Evolutionary conservation across 345 rosid genomes (phyloP).

Genomic region (Alliaria petiolata): DNA sequence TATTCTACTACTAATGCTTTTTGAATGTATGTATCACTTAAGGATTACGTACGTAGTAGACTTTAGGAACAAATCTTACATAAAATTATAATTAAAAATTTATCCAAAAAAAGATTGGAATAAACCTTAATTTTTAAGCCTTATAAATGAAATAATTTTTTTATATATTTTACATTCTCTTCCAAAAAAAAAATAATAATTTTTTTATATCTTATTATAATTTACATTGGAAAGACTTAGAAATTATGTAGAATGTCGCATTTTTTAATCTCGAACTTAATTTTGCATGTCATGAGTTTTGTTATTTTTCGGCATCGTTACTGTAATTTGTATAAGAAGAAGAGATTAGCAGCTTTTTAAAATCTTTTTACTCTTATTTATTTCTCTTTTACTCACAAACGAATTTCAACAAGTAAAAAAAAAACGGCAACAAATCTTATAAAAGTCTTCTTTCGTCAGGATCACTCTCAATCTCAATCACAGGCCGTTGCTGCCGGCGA

Average conservation of each 20-base stretch:
- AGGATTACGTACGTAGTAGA: no score
- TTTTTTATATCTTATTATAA: no score
- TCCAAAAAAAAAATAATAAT: no score
- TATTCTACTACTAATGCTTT: neutral
- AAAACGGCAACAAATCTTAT: neutral
- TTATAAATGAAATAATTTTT: no score
- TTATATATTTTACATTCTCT: no score
- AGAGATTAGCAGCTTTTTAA: neutral
- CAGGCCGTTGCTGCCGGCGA: slow-evolving; percentile 33
- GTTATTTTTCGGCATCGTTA: neutral
- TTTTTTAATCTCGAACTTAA: no score
- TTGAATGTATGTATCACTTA: neutral
- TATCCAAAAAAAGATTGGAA: no score
- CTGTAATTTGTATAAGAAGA: no score
- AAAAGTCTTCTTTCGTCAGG: slow-evolving; percentile 32
- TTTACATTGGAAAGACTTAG: no score
- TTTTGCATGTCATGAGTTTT: neutral
- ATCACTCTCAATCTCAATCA: slow-evolving; percentile 27
- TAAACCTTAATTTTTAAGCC: no score
- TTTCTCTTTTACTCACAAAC: slow-evolving; percentile 13
- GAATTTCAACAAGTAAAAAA: neutral
- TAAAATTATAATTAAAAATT: no score
- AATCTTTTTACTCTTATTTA: neutral
- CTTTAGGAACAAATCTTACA: neutral
- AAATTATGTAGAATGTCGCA: no score